Evolutionary conservation across 176 grass and related monocot species (phyloP).

Genomic region (Aegilops bicornis): DNA sequence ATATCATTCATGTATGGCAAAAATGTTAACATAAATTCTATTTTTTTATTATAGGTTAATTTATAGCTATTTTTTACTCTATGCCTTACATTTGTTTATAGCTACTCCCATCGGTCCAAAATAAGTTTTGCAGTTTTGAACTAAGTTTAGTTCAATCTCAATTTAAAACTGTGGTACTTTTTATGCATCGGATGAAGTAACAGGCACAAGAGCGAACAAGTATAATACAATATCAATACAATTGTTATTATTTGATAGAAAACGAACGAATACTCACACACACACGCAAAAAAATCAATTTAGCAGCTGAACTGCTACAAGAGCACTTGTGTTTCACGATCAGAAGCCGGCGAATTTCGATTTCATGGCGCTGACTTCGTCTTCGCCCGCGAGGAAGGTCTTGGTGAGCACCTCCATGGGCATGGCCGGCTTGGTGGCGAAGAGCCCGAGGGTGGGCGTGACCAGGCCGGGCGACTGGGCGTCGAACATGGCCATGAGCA

Average conservation of each 20-base stretch:
- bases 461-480: slow-evolving; percentile 55
- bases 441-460: slow-evolving; percentile 43
- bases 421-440: slow-evolving; percentile 51
- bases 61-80: too few relatives aligned
- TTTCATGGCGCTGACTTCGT: slow-evolving; percentile 26
- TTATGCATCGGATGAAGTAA: too few relatives aligned
- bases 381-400: slow-evolving; percentile 47
- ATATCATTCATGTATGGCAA: too few relatives aligned
- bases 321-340: not conserved
- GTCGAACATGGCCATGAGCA: slow-evolving; percentile 55
- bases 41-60: too few relatives aligned
- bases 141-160: too few relatives aligned
- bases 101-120: too few relatives aligned
- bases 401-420: slow-evolving; percentile 65
- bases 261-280: not conserved
- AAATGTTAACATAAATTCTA: too few relatives aligned
- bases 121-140: too few relatives aligned
- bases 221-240: not conserved
- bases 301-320: not conserved
- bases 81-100: too few relatives aligned
- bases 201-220: too few relatives aligned
- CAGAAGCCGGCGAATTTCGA: slow-evolving; percentile 46
- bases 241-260: not conserved
- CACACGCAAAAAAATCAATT: not conserved
- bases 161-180: too few relatives aligned